Evolutionary conservation across 257 asterid species (phyloP).

Genomic region (Penstemon eatonii): DNA sequence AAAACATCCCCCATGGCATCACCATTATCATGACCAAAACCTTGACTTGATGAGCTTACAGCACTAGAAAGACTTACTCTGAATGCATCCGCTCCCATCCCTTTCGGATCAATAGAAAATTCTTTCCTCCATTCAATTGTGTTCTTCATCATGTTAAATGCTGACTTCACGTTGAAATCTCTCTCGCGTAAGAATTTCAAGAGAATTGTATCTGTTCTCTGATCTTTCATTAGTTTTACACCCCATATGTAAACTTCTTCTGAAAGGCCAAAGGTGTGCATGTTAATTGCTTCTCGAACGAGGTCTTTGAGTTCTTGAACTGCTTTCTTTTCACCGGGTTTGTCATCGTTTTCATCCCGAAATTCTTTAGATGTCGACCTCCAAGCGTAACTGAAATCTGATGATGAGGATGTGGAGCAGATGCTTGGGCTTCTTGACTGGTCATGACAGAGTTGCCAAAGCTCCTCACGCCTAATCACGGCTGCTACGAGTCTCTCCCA

Average conservation of each 20-base stretch:
- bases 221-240: constrained; percentile 37
- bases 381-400: no score
- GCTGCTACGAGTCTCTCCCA: no score
- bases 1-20: constrained; percentile 98
- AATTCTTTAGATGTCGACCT: no score
- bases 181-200: constrained; percentile 40
- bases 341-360: neutral
- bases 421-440: no score
- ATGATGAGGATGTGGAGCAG: no score
- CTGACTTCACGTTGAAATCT: constrained; percentile 32
- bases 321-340: neutral
- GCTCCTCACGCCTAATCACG: no score
- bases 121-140: constrained; percentile 36
- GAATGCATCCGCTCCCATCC: constrained; percentile 78
- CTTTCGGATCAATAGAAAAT: constrained; percentile 56
- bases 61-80: constrained; percentile 99
- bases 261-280: neutral
- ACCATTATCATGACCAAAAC: constrained; percentile 98
- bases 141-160: constrained; percentile 34
- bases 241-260: constrained; percentile 33
- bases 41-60: constrained; percentile 98
- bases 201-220: constrained; percentile 29
- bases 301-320: constrained; percentile 17
- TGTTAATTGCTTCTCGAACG: constrained; percentile 13
- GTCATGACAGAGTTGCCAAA: no score